Conservation (phyloP, 2,329 filamentous ascomycete genomes). For the Lachnellula arida region DNA sequence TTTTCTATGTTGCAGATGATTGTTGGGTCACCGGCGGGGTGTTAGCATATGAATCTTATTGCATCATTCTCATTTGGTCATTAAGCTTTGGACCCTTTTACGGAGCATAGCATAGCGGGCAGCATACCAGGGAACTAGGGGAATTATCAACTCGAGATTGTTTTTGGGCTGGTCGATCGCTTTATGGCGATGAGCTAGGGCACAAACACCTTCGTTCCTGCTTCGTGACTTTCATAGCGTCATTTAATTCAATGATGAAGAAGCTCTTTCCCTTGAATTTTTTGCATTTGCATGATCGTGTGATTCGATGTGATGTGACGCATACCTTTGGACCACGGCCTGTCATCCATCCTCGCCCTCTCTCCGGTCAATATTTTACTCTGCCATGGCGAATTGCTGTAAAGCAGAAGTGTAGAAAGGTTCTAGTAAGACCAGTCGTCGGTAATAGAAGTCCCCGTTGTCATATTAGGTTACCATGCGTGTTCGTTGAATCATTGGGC, state of each 20-base stretch:
- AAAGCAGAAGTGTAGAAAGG: too few relatives aligned
- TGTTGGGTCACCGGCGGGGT: slow-evolving; percentile 1
- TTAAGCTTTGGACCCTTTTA: slow-evolving; percentile 13
- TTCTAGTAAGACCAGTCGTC: too few relatives aligned
- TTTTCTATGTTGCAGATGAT: slow-evolving; percentile 12
- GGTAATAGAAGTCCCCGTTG: too few relatives aligned
- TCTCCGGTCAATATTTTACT: too few relatives aligned
- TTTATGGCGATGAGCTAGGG: background rate
- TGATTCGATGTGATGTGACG: too few relatives aligned
- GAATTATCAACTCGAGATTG: background rate
- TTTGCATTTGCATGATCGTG: background rate
- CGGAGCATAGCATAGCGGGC: slow-evolving; percentile 19
- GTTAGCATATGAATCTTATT: slow-evolving; percentile 10
- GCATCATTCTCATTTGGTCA: slow-evolving; percentile 14
- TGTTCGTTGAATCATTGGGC: too few relatives aligned
- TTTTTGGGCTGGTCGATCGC: background rate
- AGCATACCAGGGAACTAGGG: slow-evolving; percentile 14
- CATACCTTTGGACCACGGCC: too few relatives aligned
- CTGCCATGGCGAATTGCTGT: too few relatives aligned
- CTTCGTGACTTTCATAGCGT: background rate
- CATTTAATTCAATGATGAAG: slow-evolving; percentile 4
- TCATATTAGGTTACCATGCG: too few relatives aligned
- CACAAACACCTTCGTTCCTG: background rate
- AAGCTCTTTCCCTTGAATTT: slow-evolving; percentile 1
- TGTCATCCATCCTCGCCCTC: too few relatives aligned